Conservation (phyloP, 139 green algal species). For the Chlamydomonas incerta region DNA sequence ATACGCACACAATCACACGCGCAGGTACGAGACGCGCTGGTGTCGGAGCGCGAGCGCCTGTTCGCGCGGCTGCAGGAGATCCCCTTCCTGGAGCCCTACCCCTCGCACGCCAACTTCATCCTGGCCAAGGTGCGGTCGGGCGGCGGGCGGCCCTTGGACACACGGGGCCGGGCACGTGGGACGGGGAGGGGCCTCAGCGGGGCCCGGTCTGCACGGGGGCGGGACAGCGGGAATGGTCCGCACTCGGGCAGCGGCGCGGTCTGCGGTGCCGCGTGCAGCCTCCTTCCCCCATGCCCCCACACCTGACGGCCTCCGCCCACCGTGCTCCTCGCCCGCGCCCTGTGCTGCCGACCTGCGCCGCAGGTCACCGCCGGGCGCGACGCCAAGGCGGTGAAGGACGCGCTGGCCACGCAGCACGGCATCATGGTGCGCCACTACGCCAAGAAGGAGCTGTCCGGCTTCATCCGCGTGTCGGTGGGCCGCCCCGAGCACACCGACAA, state of each 20-base stretch:
- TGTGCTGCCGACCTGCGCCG: too few relatives aligned
- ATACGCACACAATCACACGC: too few relatives aligned
- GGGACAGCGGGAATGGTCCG: too few relatives aligned
- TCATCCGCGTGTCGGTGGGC: slow-evolving; percentile 94
- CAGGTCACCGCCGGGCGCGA: slow-evolving; percentile 72
- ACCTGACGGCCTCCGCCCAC: neutral
- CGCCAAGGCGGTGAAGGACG: slow-evolving; percentile 85
- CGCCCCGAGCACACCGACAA: slow-evolving; percentile 94
- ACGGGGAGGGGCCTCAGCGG: too few relatives aligned
- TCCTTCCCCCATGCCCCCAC: neutral
- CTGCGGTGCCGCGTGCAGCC: too few relatives aligned
- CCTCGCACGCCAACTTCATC: slow-evolving; percentile 96
- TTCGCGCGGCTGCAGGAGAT: slow-evolving; percentile 73
- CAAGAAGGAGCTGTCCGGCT: slow-evolving; percentile 90
- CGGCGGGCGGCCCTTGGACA: too few relatives aligned
- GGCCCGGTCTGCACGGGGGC: too few relatives aligned
- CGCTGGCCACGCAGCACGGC: slow-evolving; percentile 72
- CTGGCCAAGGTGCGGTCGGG: slow-evolving; percentile 94
- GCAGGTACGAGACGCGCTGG: slow-evolving; percentile 76
- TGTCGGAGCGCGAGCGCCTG: slow-evolving; percentile 87
- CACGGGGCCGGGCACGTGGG: too few relatives aligned
- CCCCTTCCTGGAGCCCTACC: slow-evolving; percentile 92
- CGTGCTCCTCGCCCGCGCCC: neutral
- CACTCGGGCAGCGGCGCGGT: too few relatives aligned
- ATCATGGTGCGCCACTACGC: slow-evolving; percentile 92